Percentiles rank a stretch among this genome's conserved stretches.
Evolutionary conservation across 805 yeast genomes (phyloP).

Genomic region (Candida sonorensis): DNA sequence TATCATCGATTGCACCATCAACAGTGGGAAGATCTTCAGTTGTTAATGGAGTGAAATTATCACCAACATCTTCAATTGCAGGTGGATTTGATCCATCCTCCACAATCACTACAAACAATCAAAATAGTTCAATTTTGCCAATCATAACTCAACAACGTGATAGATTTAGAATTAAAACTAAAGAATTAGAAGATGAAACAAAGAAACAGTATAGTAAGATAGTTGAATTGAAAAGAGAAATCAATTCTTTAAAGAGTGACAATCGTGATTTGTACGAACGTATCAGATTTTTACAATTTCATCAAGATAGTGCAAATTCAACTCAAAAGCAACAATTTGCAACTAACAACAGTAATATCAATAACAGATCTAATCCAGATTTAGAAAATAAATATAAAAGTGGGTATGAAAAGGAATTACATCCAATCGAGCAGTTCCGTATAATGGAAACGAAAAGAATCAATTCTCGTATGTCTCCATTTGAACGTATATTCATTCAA

Average conservation of each 20-base stretch:
- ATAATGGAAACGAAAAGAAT: conserved; percentile 71
- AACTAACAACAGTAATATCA: conserved; percentile 19
- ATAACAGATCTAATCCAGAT: conserved; percentile 10
- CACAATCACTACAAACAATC: conserved; percentile 7
- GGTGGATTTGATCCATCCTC: conserved; percentile 27
- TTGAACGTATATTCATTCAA: conserved; percentile 71
- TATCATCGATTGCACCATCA: conserved; percentile 45
- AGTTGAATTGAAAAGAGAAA: conserved; percentile 57
- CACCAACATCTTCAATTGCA: conserved; percentile 48
- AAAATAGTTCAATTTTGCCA: conserved; percentile 57
- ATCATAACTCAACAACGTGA: conserved; percentile 94
- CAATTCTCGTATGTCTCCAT: conserved; percentile 60
- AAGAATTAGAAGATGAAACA: conserved; percentile 77
- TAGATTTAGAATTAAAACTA: conserved; percentile 76
- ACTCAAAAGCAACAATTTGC: neutral
- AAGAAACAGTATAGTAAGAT: conserved; percentile 49
- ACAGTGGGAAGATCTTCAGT: conserved; percentile 3
- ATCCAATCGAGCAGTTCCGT: conserved; percentile 80
- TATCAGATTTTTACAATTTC: conserved; percentile 57
- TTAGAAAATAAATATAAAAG: conserved; percentile 56
- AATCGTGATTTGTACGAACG: conserved; percentile 77
- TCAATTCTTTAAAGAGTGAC: conserved; percentile 59
- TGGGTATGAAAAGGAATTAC: conserved; percentile 68
- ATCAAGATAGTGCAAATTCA: conserved; percentile 23
- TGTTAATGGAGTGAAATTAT: conserved; percentile 26